Evolutionary conservation across 768 basidiomycete genomes (phyloP), one percentile per base, ranked within the genome.

Genomic region (Mrakia gelida): DNA sequence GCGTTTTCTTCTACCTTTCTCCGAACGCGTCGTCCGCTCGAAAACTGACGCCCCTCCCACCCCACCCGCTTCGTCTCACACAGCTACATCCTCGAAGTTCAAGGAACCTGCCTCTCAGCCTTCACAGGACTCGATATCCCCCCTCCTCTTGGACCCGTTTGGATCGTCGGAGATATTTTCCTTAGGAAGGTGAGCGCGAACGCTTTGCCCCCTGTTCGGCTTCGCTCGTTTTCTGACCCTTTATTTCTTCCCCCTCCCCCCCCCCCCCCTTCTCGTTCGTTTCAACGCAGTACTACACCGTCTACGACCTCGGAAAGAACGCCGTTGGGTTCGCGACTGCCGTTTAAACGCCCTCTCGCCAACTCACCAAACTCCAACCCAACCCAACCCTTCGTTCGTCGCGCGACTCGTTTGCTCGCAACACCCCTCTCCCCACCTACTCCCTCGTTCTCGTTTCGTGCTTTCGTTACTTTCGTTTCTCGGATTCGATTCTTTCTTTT

Each of bases 81-180:
- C 43, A 71, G 98, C 84, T 98, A 99, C 85, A 87, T 98, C 81
- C 88, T 99, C 71, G 88, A 98, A 80, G 88, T 96, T 21, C 91
- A 92, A 84, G 94, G 93, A 34, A 93, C 93, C 23, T 99, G 97
- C 85, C 92, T 99, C 80, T 95, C 93, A 28, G 87, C 95, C 26
- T 99, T 99, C 88, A 92, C 90, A 65, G 93, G 92, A 32, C 85
- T 98, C 85, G 95, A 98, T 83, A 91, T 97, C 86, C 92, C 93
- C n/a, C 67, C 78, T 54, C 75, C 77, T 18, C 34, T 80, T 10
- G 82, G 82, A 10, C 81, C 80, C 21, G 76, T 82, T 71, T 82
- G 81, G 82, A 94, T 96, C 81, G 86, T 97, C 81, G 94, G 95
- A 52, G 74, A 79, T 56, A 59, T 62, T 21, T 79, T 77, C 62